Percentiles rank a stretch among this genome's conserved stretches.
phyloP scores from a whole-genome alignment of 805 yeast genomes.

The Suhomyces canberraensis region DNA sequence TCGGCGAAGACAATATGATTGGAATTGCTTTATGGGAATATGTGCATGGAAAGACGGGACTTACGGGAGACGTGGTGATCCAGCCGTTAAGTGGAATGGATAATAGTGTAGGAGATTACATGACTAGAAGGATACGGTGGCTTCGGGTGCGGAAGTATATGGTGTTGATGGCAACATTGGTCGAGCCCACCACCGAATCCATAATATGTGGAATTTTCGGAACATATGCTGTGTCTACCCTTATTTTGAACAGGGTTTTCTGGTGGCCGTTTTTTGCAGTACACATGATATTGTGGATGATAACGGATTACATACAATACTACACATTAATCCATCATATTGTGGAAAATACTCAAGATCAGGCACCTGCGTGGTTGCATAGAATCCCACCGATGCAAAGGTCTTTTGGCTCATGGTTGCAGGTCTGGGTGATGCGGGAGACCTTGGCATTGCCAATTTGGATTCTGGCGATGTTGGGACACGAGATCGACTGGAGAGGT shows the following conservation, averaged over 20 bases:
- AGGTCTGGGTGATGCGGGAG: conserved; percentile 67
- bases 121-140: conserved; percentile 76
- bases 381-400: conserved; percentile 16
- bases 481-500: conserved; percentile 75
- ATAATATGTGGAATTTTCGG: conserved; percentile 67
- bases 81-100: conserved; percentile 59
- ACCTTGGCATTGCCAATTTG: conserved; percentile 77
- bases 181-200: conserved; percentile 86
- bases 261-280: conserved; percentile 42
- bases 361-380: conserved; percentile 13
- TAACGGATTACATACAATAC: conserved; percentile 61
- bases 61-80: conserved; percentile 74
- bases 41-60: conserved; percentile 64
- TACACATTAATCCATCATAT: conserved; percentile 36
- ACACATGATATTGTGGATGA: conserved; percentile 63
- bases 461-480: conserved; percentile 76
- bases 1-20: conserved; percentile 92
- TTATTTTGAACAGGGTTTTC: conserved; percentile 31
- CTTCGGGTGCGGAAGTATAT: conserved; percentile 80
- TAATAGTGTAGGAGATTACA: conserved; percentile 50
- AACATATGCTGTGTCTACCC: conserved; percentile 49
- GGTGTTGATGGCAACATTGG: conserved; percentile 79
- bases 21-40: conserved; percentile 78
- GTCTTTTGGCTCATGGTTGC: conserved; percentile 23
- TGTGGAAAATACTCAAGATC: conserved; percentile 1